Conservation (phyloP, 2,329 filamentous ascomycete species). For the Exophiala oligosperma region DNA sequence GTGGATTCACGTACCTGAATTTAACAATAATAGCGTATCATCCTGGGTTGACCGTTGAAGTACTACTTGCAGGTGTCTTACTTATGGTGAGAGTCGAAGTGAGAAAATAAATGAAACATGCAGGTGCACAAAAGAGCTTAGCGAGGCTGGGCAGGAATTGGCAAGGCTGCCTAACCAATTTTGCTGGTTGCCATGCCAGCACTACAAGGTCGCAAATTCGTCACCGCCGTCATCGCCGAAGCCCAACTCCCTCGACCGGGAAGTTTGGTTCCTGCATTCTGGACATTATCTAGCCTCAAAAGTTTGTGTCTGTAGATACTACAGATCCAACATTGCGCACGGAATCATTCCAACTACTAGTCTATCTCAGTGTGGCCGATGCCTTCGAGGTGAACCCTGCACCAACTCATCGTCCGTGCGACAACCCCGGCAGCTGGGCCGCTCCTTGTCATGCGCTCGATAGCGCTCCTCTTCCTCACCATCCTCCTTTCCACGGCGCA, state of each 20-base stretch:
- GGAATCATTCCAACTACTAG: not conserved
- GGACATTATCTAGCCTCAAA: not conserved
- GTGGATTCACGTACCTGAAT: no score
- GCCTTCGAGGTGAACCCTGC: conserved; percentile 14
- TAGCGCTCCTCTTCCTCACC: conserved; percentile 1
- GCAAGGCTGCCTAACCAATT: not conserved
- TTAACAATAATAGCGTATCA: no score
- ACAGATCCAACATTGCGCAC: not conserved
- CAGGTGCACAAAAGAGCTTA: not conserved
- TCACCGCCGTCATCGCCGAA: not conserved
- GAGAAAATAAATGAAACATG: not conserved
- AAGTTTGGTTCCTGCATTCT: not conserved
- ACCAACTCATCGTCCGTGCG: not conserved
- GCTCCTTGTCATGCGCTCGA: conserved; percentile 11
- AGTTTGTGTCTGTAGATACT: not conserved
- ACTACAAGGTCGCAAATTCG: not conserved
- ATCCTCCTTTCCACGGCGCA: conserved; percentile 6
- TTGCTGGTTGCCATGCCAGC: not conserved
- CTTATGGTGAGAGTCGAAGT: no score
- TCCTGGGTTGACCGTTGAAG: not conserved
- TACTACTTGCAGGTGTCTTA: not conserved
- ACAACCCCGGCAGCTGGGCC: not conserved
- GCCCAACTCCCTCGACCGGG: no score
- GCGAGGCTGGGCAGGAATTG: not conserved
- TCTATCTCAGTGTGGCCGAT: conserved; percentile 1